Evolutionary conservation across 2,329 filamentous ascomycete genomes (phyloP), one percentile per base, ranked within the genome.

Genomic region (Fusarium continuum): DNA sequence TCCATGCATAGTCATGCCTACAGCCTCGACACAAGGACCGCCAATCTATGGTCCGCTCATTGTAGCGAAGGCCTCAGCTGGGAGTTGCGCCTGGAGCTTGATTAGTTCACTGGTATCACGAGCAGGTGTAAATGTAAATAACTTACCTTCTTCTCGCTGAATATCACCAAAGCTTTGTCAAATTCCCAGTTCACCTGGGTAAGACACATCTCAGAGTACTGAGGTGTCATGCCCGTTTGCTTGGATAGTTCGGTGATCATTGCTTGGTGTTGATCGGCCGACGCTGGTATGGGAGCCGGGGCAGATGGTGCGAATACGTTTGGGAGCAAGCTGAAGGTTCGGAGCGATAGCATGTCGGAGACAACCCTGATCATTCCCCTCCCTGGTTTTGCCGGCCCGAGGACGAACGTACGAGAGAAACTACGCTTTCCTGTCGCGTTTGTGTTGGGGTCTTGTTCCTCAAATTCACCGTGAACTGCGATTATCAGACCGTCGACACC

Each of bases 141-240:
- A 69, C 81, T 73, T 80, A 90, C 91, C 82, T 89, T 92, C 54
- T 91, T 88, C 65, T 89, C 85, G 61, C 89, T 85, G 73, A 97
- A 97, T 26, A 91, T 86, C 49, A 83, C 80, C 66, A 93, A 78
- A 3, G 93, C 94, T 65, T 85, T 84, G 31, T 91, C 85, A 43
- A 93, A 86, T 73, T 96, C 86, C 92, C 93, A 98, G 31, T 83
- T 85, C 53, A 89, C 91, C 56, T 93, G 88, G 4, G 86, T 83
- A 14, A 98, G 82, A 70, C 94, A 97, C 81, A 96, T 85, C 67
- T 89, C 85, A 2, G 93, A 90, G 74, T 91, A 96, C 55, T 91
- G 82, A 9, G 88, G 77, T 8, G 87, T 95, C 88, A 99, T 92
- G 54, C 88, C 87, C 2, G 93, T 97, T 70, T 87, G 87, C 64